Base-by-base conservation (phyloP, 2,329 filamentous ascomycete genomes). In the Monosporascus sp. region DNA sequence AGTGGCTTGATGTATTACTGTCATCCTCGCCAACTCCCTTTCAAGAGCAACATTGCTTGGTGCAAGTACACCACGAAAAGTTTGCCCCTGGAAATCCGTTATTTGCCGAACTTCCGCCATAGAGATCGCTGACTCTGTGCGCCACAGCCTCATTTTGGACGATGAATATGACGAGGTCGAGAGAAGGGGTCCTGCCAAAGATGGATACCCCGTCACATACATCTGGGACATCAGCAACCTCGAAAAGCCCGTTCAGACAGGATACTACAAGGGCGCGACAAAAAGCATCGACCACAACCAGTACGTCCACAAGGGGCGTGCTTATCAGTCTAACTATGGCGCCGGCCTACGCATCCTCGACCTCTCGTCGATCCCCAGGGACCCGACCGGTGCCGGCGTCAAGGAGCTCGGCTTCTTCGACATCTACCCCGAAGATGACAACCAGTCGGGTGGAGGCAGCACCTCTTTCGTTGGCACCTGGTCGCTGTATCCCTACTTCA, bases 91-190 rank as follows among this genome's bases (percentile, higher is more conserved):
- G 31, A 14, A 34, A 14, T 14, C 31, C 31, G 31, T 34, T 34
- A 2, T 34, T 34, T 14, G 9, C 31, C 31, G 11, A 11, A 34
- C 31, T 14, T 34, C 5, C 31, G 31, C 31, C 5, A 14, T 34
- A 14, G 31, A 14, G 9, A 2, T 14, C 31, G 9, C 31, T 34
- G 31, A 34, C 31, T 34, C 31, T 34, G 11, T 34, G 31, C 31
- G 11, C 31, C 11, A 11, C 31, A 34, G 31, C 60, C 71, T 81
- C 4, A 68, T 80, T 15, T 61, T 80, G 5, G 78, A 81, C 56
- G 78, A 82, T 56, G 79, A 82, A 62, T 70, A 76, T 11, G 79
- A 82, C 52, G 79, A 82, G 67, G 52, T 59, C 3, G 62, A 74
- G 0, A 74, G 72, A 8, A 69, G 70, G 0, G 75, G 69, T 0